Percentiles rank a stretch among this genome's conserved stretches.
Conservation (phyloP, 1,284 basidiomycete genomes). For the Irpex rosettiformis region DNA sequence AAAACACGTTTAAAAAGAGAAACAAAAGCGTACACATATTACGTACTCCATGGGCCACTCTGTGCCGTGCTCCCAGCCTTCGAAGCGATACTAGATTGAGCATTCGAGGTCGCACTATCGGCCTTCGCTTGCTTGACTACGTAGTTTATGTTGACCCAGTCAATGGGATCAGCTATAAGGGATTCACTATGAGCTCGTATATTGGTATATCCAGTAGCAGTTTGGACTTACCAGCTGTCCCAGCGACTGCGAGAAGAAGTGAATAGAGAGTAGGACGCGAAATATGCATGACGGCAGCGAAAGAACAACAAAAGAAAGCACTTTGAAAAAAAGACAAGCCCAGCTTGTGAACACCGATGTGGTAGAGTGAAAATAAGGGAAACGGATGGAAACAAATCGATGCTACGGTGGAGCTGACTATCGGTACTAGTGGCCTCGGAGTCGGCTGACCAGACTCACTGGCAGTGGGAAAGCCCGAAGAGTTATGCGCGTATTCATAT, state of each 20-base stretch:
- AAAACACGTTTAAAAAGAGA: conserved; percentile 22
- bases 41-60: conserved; percentile 51
- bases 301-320: neutral
- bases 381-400: neutral
- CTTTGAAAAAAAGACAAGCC: neutral
- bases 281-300: neutral
- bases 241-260: conserved; percentile 2
- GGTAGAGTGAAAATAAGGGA: neutral
- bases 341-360: conserved; percentile 2
- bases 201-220: too few relatives aligned
- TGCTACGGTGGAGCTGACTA: too few relatives aligned
- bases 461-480: too few relatives aligned
- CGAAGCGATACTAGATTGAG: conserved; percentile 38
- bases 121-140: conserved; percentile 23
- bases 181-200: neutral
- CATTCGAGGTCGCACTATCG: conserved; percentile 31
- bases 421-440: too few relatives aligned
- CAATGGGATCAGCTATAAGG: conserved; percentile 27
- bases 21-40: conserved; percentile 3
- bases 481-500: too few relatives aligned
- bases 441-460: too few relatives aligned
- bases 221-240: conserved; percentile 7
- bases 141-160: conserved; percentile 34
- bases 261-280: neutral
- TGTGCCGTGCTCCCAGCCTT: conserved; percentile 42